Base-by-base conservation (phyloP, 2,329 filamentous ascomycete genomes). In the Reticulascus tulasneorum region DNA sequence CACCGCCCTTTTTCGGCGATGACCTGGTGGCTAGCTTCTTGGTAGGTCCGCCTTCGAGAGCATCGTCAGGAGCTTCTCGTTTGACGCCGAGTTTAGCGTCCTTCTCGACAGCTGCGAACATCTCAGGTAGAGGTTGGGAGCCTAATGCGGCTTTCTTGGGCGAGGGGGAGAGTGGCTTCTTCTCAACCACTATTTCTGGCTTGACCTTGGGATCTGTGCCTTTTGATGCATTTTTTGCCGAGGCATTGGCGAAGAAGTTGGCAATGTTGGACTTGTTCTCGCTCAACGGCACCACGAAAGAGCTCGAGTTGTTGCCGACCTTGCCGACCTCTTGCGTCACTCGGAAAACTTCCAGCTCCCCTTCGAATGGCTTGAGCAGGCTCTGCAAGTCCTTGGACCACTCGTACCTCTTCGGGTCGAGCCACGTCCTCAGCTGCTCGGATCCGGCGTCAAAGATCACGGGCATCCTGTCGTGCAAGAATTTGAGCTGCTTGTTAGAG, bases 381-480 rank as follows among this genome's bases (percentile, higher is more conserved):
- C 69, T 69, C 56, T 96, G 89, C 19, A 97, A 66, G 37, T 93
- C 84, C 33, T 70, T 72, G 4, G 77, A 82, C 91, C 93, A 97
- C 40, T 81, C 78, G 16, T 71, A 67, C 13, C 75, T 73, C 3
- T 57, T 63, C 0, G 88, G 88, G 55, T 96, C 85, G 13, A 97
- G 70, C 89, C 89, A 96, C 5, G 59, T 79, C 35, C 67, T 73
- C 53, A 95, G 69, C 9, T 70, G 75, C 2, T 85, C 73, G 1
- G 83, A 87, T 5, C 79, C 80, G 5, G 85, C 79, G 6, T 96
- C 82, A 1, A 98, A 60, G 20, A 97, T 86, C 6, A 95, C 91
- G 0, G 93, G 93, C 93, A 98, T 98, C 12, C 93, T 82, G 53
- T 94, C 84, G 56, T 98, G 93, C 13, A 98, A 69, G 48, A 95